Evolutionary conservation across 805 yeast genomes (phyloP).

Genomic region (Zygotorulaspora florentina): DNA sequence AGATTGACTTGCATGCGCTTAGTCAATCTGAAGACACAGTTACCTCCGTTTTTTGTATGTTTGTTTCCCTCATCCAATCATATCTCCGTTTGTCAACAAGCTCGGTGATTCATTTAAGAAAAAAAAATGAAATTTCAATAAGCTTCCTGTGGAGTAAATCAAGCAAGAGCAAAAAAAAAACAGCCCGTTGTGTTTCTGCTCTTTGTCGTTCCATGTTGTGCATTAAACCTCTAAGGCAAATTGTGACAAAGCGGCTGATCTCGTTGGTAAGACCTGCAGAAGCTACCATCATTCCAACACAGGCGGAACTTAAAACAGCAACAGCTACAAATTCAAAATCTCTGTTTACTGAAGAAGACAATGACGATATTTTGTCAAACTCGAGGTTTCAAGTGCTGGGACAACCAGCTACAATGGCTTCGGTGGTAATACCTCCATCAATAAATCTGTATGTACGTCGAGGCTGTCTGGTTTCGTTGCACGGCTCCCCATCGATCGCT

Average conservation of each 20-base stretch:
- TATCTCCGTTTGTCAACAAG: neutral
- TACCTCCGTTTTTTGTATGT: neutral
- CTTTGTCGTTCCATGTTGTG: neutral
- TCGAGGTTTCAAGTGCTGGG: slow-evolving; percentile 22
- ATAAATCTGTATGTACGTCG: slow-evolving; percentile 25
- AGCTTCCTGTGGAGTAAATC: too few species aligned
- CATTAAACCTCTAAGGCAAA: neutral
- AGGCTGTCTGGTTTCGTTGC: slow-evolving; percentile 28
- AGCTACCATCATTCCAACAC: slow-evolving; percentile 20
- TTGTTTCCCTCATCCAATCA: slow-evolving; percentile 1
- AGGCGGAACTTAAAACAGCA: slow-evolving; percentile 14
- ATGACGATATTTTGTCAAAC: slow-evolving; percentile 6
- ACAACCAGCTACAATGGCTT: slow-evolving; percentile 26
- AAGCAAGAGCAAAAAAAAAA: too few species aligned
- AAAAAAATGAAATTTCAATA: too few species aligned
- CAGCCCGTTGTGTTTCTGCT: too few species aligned
- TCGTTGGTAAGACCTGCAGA: slow-evolving; percentile 22
- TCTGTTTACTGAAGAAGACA: slow-evolving; percentile 12
- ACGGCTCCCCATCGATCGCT: slow-evolving; percentile 16
- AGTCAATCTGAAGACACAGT: neutral
- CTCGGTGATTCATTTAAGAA: too few species aligned
- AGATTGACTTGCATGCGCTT: neutral
- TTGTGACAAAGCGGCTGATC: slow-evolving; percentile 15
- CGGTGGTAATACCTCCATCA: slow-evolving; percentile 19
- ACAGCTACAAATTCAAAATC: slow-evolving; percentile 18